phyloP scores from a whole-genome alignment of 805 yeast genomes.

The Ogataea pini region DNA sequence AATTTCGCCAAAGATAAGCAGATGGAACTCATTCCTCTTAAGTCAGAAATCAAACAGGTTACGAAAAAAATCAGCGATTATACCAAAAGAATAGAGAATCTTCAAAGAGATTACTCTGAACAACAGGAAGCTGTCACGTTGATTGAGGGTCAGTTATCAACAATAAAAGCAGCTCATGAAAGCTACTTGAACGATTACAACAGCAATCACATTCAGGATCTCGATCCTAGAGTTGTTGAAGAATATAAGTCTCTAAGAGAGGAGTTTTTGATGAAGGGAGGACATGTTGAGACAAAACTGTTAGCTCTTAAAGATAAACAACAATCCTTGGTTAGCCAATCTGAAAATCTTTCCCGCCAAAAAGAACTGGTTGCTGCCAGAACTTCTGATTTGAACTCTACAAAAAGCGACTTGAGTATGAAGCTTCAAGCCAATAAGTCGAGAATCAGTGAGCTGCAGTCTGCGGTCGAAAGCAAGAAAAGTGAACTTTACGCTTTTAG shows the following conservation, averaged over 20 bases:
- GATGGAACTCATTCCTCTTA: conserved; percentile 59
- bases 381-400: conserved; percentile 36
- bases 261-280: conserved; percentile 53
- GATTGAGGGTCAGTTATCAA: conserved; percentile 48
- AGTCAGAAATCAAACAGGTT: conserved; percentile 53
- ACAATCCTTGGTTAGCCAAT: conserved; percentile 30
- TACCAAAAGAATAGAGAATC: conserved; percentile 49
- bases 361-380: conserved; percentile 38
- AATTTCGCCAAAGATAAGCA: conserved; percentile 45
- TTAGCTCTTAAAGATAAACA: conserved; percentile 47
- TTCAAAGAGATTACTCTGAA: conserved; percentile 51
- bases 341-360: conserved; percentile 39
- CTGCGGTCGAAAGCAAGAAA: conserved; percentile 33
- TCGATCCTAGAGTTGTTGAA: conserved; percentile 52
- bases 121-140: conserved; percentile 47
- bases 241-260: conserved; percentile 63
- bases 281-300: conserved; percentile 56
- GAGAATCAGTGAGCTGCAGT: conserved; percentile 32
- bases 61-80: conserved; percentile 47
- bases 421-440: conserved; percentile 33
- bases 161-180: conserved; percentile 27
- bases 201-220: conserved; percentile 14
- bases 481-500: conserved; percentile 31
- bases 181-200: conserved; percentile 21
- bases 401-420: conserved; percentile 32